Base-by-base conservation (phyloP, 306 rosid species). In the Begonia loranthoides region DNA sequence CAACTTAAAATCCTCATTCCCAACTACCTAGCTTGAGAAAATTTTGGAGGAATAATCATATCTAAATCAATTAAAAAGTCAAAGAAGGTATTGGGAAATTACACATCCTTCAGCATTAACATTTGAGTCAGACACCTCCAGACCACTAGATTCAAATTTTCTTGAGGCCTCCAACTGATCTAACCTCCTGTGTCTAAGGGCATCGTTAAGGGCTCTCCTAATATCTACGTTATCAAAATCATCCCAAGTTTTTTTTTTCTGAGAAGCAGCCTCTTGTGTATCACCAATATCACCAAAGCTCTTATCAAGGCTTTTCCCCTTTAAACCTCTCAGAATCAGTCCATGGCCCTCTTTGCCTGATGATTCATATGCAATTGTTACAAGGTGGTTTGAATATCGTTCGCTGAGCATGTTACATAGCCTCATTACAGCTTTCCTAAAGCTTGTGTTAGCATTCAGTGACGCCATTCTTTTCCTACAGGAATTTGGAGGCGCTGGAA, bases 331-430 rank as follows among this genome's bases (percentile, higher is more conserved):
- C 54, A 57, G 67, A 57, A 65, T 61, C 49, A 67, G 56, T 57
- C 71, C 67, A 70, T 73, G 50, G 59, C 63, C 73, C 63, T 66
- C 73, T 70, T 76, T 76, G 33, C 68, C 57, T 15, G 46, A 61
- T 49, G 70, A 68, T 58, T 47, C 58, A 62, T 67, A 65, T 56
- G 69, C 76, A 44, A 63, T 68, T 62, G 67, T 72, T 59, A 75
- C 81, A 61, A 85, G 77, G 58, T 76, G 70, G 54, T 66, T 66
- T 34, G 71, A 80, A 67, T 82, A 86, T 49, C 79, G 79, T 63
- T 61, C 77, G 68, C 86, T 66, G 49, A 90, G 87, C 61, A 77
- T 60, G 77, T 73, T 86, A 74, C 95, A 90, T 21, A 85, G 97
- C 68, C 66, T 73, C 83, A 80, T 82, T 60, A 82, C 64, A 22